Base-by-base conservation (phyloP, 2,329 filamentous ascomycete species). In the Colletotrichum scovillei region DNA sequence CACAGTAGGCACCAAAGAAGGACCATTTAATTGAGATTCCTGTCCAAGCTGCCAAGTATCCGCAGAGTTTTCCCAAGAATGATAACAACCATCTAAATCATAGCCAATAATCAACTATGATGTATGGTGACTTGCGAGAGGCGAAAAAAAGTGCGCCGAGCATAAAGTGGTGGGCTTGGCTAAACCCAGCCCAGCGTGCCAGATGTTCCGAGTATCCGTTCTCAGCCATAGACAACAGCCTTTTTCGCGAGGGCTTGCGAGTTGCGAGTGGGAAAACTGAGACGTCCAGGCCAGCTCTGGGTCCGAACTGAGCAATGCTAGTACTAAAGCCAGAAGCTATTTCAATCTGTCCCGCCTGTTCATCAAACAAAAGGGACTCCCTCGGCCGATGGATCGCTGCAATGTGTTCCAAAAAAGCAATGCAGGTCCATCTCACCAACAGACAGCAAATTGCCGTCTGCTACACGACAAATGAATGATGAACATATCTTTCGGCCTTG, bases 131-230 rank as follows among this genome's bases (percentile, higher is more conserved):
- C 32, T 35, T 8, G 32, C n/a, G 28, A 55, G n/a, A 46, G 11
- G 62, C 6, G 38, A 42, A 14, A 32, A 28, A 32, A 28, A 35
- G n/a, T 55, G 55, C 19, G 58, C 28, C 11, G 26, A 55, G 67
- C 67, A 66, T 55, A 67, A 24, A 53, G 66, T 63, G 12, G 62
- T 49, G 62, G 67, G 53, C 55, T 71, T 67, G 52, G 68, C 68
- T 67, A 62, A 71, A 46, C 63, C 63, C 42, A 67, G 55, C 63
- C 68, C 62, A 70, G 38, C 53, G 53, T 70, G 68, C 63, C 68
- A 71, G 57, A 22, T 63, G 63, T 71, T 62, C 68, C 63, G 68
- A 71, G 32, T 46, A 71, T 60, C 68, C 68, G 68, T 56, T 71
- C 68, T 30, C 68, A 71, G 68, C 63, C 24, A 53, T 32, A 64